Percentiles rank a stretch among this genome's conserved stretches.
Conservation (phyloP, 768 basidiomycete genomes). For the Suillus paluster region DNA sequence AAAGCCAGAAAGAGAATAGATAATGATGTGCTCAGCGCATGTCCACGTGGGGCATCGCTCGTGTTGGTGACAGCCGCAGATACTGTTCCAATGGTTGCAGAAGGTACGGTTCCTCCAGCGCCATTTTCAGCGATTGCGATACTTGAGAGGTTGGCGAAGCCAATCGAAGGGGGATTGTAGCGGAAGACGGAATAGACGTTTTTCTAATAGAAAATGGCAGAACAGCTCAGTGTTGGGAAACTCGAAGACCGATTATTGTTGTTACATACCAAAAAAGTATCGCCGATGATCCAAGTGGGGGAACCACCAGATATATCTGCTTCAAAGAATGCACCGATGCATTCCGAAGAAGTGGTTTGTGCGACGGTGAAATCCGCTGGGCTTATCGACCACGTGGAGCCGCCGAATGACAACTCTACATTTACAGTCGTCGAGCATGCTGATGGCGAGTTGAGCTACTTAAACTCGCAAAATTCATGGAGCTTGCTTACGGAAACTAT, state of each 20-base stretch:
- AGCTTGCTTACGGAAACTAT: conserved; percentile 41
- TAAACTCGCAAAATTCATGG: neutral
- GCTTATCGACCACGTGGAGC: conserved; percentile 50
- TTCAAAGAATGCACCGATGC: conserved; percentile 60
- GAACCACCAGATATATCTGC: conserved; percentile 28
- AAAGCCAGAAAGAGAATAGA: neutral
- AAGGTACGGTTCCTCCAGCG: conserved; percentile 45
- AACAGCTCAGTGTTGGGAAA: neutral
- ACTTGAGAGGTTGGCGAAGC: conserved; percentile 51
- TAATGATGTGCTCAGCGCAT: conserved; percentile 3
- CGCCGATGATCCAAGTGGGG: conserved; percentile 57
- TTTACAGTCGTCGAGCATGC: conserved; percentile 43
- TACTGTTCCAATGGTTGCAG: conserved; percentile 59
- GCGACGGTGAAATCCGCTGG: conserved; percentile 52
- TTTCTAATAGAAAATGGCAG: conserved; percentile 36
- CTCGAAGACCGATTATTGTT: neutral
- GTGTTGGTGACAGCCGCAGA: conserved; percentile 47
- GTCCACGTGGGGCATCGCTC: conserved; percentile 9
- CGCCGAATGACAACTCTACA: conserved; percentile 49
- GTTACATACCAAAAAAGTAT: conserved; percentile 45
- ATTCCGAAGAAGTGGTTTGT: conserved; percentile 41
- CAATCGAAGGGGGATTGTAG: conserved; percentile 52
- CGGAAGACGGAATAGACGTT: conserved; percentile 63
- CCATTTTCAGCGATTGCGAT: conserved; percentile 30
- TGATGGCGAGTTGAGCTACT: conserved; percentile 8